Evolutionary conservation across 306 rosid species (phyloP).

Genomic region (Biancaea sappan): DNA sequence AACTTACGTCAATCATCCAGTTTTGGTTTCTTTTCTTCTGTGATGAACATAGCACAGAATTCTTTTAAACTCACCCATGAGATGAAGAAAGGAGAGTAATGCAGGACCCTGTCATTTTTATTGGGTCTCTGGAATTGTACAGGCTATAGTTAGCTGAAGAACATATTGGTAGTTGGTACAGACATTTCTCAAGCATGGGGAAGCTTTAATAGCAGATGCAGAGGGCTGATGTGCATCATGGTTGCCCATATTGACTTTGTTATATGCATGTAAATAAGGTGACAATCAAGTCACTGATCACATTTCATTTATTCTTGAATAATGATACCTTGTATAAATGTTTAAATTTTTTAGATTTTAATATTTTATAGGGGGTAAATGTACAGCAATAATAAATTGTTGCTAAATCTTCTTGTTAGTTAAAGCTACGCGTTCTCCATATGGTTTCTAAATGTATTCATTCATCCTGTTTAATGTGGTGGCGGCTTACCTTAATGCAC

Average conservation of each 20-base stretch:
- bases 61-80: constrained; percentile 24
- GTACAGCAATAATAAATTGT: constrained; percentile 26
- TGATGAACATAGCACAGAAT: constrained; percentile 16
- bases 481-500: background rate
- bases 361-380: constrained; percentile 6
- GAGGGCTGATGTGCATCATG: constrained; percentile 27
- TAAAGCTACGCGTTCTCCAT: constrained; percentile 6
- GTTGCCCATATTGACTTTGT: constrained; percentile 23
- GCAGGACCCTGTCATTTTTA: constrained; percentile 35
- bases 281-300: constrained; percentile 15
- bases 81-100: constrained; percentile 23
- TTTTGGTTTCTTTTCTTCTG: constrained; percentile 34
- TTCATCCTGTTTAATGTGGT: background rate
- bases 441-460: background rate
- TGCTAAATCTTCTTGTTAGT: constrained; percentile 2
- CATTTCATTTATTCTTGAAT: constrained; percentile 39
- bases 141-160: constrained; percentile 40
- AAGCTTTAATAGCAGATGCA: background rate
- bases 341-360: background rate
- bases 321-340: constrained; percentile 45
- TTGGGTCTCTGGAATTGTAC: constrained; percentile 63
- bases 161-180: constrained; percentile 20
- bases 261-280: constrained; percentile 29
- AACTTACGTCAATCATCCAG: background rate
- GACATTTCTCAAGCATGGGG: background rate